Conservation (phyloP, 805 yeast species). For the Nakazawaea ambrosiae region DNA sequence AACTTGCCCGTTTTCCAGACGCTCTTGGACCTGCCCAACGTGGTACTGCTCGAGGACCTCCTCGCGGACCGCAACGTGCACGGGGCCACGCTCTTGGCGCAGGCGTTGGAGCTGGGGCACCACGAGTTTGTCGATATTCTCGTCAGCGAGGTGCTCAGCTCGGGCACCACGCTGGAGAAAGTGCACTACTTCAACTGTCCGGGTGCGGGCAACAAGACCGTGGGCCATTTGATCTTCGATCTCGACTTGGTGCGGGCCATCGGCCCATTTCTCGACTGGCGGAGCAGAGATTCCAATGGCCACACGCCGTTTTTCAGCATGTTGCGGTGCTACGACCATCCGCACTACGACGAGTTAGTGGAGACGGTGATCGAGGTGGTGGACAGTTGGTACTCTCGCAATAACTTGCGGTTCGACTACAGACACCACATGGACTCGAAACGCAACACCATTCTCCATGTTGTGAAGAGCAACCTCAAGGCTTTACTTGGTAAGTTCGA, state of each 20-base stretch:
- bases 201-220: constrained; percentile 51
- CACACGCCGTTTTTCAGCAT: constrained; percentile 77
- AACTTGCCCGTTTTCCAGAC: constrained; percentile 37
- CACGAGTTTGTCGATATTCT: constrained; percentile 39
- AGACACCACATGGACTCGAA: constrained; percentile 62
- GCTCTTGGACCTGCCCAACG: constrained; percentile 36
- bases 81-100: constrained; percentile 50
- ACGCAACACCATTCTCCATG: constrained; percentile 75
- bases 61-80: constrained; percentile 51
- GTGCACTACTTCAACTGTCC: constrained; percentile 36
- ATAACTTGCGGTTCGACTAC: constrained; percentile 31
- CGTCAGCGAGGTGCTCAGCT: constrained; percentile 32
- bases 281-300: constrained; percentile 48
- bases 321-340: constrained; percentile 76
- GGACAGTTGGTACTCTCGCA: constrained; percentile 30
- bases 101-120: constrained; percentile 53
- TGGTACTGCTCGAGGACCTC: constrained; percentile 62
- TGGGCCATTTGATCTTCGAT: constrained; percentile 69
- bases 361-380: constrained; percentile 37
- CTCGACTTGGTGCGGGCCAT: constrained; percentile 41
- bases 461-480: constrained; percentile 45
- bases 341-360: constrained; percentile 47
- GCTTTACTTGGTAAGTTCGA: constrained; percentile 31
- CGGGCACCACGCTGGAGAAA: constrained; percentile 37
- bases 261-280: constrained; percentile 68